phyloP scores from a whole-genome alignment of 768 basidiomycete genomes.

The Tulasnella sp. region DNA sequence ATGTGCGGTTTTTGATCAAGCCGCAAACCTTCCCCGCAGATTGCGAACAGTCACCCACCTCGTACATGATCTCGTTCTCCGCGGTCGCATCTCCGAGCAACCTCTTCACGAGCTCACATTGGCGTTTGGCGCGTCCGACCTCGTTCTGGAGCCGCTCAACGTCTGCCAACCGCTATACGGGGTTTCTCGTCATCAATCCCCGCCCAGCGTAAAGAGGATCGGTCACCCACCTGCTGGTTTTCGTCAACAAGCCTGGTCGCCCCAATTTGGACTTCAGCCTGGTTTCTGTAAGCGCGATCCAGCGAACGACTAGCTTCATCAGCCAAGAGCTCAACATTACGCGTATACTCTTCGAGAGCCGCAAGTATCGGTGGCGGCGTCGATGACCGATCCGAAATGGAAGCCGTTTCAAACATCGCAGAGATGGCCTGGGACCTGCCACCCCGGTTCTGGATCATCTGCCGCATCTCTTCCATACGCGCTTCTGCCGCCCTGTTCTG shows the following conservation, averaged over 20 bases:
- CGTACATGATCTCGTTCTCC: conserved; percentile 90
- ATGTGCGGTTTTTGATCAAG: neutral
- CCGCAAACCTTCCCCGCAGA: neutral
- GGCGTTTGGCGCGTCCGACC: conserved; percentile 54
- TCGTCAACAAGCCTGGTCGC: neutral
- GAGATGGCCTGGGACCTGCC: neutral
- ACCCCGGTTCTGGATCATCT: conserved; percentile 38
- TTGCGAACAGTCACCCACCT: conserved; percentile 44
- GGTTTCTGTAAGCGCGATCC: conserved; percentile 30
- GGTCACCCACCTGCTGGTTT: neutral
- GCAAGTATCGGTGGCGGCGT: neutral
- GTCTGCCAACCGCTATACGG: conserved; percentile 43
- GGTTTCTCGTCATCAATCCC: neutral
- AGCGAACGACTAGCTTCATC: conserved; percentile 58
- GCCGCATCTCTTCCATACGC: conserved; percentile 73
- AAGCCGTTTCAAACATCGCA: conserved; percentile 27
- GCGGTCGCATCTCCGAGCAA: conserved; percentile 63
- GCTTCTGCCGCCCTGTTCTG: conserved; percentile 66
- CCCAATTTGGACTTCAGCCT: neutral
- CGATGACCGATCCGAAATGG: conserved; percentile 30
- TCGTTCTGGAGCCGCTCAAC: conserved; percentile 52
- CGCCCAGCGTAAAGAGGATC: neutral
- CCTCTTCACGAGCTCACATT: conserved; percentile 67
- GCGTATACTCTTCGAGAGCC: conserved; percentile 29
- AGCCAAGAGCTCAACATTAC: conserved; percentile 41